Evolutionary conservation across 495 filamentous ascomycete species (phyloP).

Genomic region (Xylaria palmicola): DNA sequence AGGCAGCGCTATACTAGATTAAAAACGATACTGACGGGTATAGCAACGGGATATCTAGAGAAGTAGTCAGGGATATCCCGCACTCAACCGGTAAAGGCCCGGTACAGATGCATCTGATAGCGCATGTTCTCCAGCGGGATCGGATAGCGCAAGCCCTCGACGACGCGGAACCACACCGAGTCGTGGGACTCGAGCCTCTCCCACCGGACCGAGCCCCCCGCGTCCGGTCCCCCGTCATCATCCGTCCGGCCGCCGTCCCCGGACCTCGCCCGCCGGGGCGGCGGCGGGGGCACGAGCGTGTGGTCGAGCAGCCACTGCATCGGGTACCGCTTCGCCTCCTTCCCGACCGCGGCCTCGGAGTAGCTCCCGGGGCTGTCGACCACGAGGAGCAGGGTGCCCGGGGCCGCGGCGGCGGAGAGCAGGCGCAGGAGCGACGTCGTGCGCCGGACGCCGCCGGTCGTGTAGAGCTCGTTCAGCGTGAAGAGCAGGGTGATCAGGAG

Average conservation of each 20-base stretch:
- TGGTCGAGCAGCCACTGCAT: constrained; percentile 94
- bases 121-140: constrained; percentile 91
- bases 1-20: no score
- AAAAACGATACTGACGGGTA: no score
- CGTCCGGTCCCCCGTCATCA: background rate
- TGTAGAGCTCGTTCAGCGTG: constrained; percentile 95
- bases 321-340: constrained; percentile 69
- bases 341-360: constrained; percentile 69
- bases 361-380: constrained; percentile 93
- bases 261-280: background rate
- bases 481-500: constrained; percentile 81
- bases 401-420: constrained; percentile 54
- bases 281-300: constrained; percentile 55
- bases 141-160: constrained; percentile 68
- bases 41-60: no score
- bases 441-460: constrained; percentile 62
- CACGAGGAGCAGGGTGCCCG: constrained; percentile 72
- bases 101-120: constrained; percentile 85
- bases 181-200: constrained; percentile 69
- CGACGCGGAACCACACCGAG: constrained; percentile 80
- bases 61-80: no score
- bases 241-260: constrained; percentile 24
- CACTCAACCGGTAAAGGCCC: constrained; percentile 15
- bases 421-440: constrained; percentile 73
- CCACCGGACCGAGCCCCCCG: constrained; percentile 50